phyloP scores from a whole-genome alignment of 371 early-diverging fungal species.

The Mortierella sp. region DNA sequence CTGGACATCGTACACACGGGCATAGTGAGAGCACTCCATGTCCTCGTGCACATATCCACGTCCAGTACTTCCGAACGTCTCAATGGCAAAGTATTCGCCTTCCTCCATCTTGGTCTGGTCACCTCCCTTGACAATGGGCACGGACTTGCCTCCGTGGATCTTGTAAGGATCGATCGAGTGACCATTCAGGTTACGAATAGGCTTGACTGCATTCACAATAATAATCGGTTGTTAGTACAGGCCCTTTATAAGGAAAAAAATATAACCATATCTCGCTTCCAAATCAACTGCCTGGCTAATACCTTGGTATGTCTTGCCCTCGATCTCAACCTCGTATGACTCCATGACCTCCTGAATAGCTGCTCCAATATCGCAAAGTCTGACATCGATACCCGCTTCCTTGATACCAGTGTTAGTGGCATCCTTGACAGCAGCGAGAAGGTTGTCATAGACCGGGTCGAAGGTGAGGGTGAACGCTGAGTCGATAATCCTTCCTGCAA shows the following conservation, averaged over 20 bases:
- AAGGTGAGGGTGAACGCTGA: slow-evolving; percentile 98
- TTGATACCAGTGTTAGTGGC: slow-evolving; percentile 98
- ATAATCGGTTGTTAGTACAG: background rate
- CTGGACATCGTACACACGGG: slow-evolving; percentile 71
- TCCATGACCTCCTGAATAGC: slow-evolving; percentile 99
- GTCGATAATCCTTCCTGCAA: slow-evolving; percentile 92
- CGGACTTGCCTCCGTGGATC: slow-evolving; percentile 98
- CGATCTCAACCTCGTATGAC: slow-evolving; percentile 97
- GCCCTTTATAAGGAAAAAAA: no score
- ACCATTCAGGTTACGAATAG: slow-evolving; percentile 98
- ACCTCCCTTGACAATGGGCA: slow-evolving; percentile 93
- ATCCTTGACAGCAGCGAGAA: slow-evolving; percentile 94
- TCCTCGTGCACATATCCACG: slow-evolving; percentile 94
- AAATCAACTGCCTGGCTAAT: no score
- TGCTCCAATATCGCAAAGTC: slow-evolving; percentile 97
- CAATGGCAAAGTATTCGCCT: slow-evolving; percentile 98
- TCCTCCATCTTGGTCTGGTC: slow-evolving; percentile 98
- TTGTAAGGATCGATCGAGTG: slow-evolving; percentile 97
- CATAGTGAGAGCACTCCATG: slow-evolving; percentile 97
- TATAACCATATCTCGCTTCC: no score
- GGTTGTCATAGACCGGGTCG: slow-evolving; percentile 91
- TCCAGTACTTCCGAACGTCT: slow-evolving; percentile 99
- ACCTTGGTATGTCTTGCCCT: slow-evolving; percentile 93
- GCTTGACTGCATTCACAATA: slow-evolving; percentile 73
- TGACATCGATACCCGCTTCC: slow-evolving; percentile 97